Conservation (phyloP, 1,284 basidiomycete species). For the Grifola frondosa region DNA sequence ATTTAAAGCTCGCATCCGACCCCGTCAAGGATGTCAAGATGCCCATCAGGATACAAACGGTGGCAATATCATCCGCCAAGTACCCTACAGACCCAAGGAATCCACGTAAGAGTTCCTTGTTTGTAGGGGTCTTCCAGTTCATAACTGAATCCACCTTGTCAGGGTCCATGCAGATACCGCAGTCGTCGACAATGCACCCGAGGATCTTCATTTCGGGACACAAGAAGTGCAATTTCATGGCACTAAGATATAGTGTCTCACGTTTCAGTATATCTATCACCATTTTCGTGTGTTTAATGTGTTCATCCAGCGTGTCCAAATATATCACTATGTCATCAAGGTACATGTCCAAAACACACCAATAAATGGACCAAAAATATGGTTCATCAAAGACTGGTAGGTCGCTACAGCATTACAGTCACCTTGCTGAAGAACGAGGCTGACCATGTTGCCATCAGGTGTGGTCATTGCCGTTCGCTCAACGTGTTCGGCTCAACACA, state of each 20-base stretch:
- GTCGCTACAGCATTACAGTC: conserved; percentile 38
- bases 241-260: conserved; percentile 24
- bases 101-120: conserved; percentile 2
- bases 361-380: conserved; percentile 29
- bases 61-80: conserved; percentile 4
- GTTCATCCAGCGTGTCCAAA: conserved; percentile 24
- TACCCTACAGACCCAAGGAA: conserved; percentile 7
- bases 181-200: conserved; percentile 29
- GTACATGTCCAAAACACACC: conserved; percentile 19
- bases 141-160: conserved; percentile 8
- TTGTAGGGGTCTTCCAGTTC: conserved; percentile 10
- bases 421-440: conserved; percentile 29
- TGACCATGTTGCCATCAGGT: conserved; percentile 33
- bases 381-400: conserved; percentile 36
- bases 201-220: conserved; percentile 25
- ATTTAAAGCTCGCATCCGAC: conserved; percentile 10
- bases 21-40: conserved; percentile 15
- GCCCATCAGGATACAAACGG: conserved; percentile 16
- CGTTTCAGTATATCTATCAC: conserved; percentile 22
- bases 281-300: conserved; percentile 23
- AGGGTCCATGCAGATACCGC: conserved; percentile 9
- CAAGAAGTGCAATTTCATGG: conserved; percentile 31
- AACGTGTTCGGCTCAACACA: conserved; percentile 15
- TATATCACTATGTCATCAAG: conserved; percentile 35
- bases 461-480: conserved; percentile 15